These are phyloP conservation scores for Aspergillus tubingensis DNA, from an alignment of 2,329 filamentous ascomycete genomes.

Conservation along the genomic window DNA sequence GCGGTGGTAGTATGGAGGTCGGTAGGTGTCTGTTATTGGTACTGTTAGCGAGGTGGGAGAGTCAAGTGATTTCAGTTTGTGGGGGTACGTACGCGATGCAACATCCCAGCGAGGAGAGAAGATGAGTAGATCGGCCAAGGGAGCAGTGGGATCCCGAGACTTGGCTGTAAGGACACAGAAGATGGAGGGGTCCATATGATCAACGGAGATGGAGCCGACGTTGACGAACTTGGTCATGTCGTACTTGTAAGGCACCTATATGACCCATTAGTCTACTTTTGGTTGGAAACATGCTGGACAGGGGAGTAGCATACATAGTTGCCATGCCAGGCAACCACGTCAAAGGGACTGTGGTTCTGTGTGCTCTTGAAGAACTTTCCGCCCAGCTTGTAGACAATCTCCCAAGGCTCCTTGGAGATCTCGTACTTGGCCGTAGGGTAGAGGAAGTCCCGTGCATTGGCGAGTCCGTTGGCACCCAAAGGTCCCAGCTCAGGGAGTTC, in stretches of 20 bases:
- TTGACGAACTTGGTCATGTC: conserved; percentile 45
- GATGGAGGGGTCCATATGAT: conserved; percentile 46
- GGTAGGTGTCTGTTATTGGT: conserved; percentile 36
- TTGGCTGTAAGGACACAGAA: conserved; percentile 46
- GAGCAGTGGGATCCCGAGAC: conserved; percentile 37
- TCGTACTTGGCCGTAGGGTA: conserved; percentile 61
- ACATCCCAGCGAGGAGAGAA: conserved; percentile 45
- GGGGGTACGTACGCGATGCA: conserved; percentile 33
- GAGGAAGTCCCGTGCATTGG: conserved; percentile 67
- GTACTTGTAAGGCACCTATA: conserved; percentile 45
- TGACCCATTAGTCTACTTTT: neutral
- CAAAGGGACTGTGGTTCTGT: conserved; percentile 68
- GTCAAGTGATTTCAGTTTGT: too few relatives aligned
- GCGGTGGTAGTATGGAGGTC: conserved; percentile 47
- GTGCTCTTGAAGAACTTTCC: conserved; percentile 62
- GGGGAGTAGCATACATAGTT: conserved; percentile 50
- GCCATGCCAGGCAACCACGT: conserved; percentile 73
- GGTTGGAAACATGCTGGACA: neutral
- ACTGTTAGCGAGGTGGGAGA: neutral
- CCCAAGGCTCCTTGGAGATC: conserved; percentile 56
- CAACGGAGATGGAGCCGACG: conserved; percentile 42
- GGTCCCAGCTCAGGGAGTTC: conserved; percentile 67
- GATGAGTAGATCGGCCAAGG: conserved; percentile 42
- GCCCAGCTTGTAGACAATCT: conserved; percentile 64
- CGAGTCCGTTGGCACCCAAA: conserved; percentile 66